Base-by-base conservation (phyloP, 257 asterid species). In the Solanum appendiculatum region DNA sequence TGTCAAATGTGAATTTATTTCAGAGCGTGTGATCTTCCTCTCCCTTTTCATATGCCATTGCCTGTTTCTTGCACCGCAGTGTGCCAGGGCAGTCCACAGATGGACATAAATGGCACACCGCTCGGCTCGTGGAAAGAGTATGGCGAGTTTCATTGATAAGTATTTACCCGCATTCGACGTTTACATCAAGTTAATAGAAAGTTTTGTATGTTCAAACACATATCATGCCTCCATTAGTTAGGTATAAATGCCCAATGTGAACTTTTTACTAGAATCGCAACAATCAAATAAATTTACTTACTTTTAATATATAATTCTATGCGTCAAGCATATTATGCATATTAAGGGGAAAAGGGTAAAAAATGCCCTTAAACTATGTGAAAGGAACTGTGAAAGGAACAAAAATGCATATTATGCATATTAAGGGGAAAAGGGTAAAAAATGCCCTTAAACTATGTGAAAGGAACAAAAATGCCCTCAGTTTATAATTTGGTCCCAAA, bases 1-100 rank as follows among this genome's bases (percentile, higher is more conserved):
- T 44, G 34, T 29, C 34, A 64, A 69, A 77, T 88, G 88, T 86
- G 89, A 86, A 87, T 89, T 69, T 27, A 34, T 15, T 39, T 74
- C 21, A 39, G 6, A 42, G 12, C 84, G 14, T 78, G 63, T 20
- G 46, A 25, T 3, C 3, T 15, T 40, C 36, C 37, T 78, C 58
- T 75, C 14, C 36, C 3, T 75, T 21, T 78, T 78, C 54, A 78
- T 5, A 64, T 78, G 84, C 25, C 37, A 25, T 78, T 44, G 39
- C 25, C 16, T 25, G 31, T 14, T 27, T 25, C 21, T 54, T 7
- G 36, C 37, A 27, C 84, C 64, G 16, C 84, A 27, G 39, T 44
- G 60, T 44, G 64, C 51, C 31, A 20, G 10, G 51, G 7, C 80
- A 2, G 27, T 72, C 5, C 36, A 6, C 54, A 74, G 58, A 75